phyloP scores from a whole-genome alignment of 2,329 filamentous ascomycete species.

The Aureobasidium sp. region DNA sequence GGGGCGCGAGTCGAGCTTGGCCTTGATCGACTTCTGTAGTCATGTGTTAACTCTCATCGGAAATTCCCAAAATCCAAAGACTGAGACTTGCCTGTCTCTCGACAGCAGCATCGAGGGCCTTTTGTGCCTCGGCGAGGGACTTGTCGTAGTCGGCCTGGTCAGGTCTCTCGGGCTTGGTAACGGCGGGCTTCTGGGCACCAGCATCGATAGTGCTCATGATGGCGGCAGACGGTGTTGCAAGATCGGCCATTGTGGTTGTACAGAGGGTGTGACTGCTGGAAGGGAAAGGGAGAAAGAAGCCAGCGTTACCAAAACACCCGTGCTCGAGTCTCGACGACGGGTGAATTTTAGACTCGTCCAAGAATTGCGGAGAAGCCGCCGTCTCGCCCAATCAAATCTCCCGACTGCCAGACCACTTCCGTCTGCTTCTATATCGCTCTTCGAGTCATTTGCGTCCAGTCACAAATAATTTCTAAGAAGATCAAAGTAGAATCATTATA shows the following conservation, averaged over 20 bases:
- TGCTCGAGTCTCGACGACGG: conserved; percentile 5
- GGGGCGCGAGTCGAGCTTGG: conserved; percentile 79
- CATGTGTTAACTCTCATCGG: not conserved
- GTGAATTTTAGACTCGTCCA: not conserved
- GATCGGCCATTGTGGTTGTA: conserved; percentile 22
- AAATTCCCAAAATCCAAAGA: too few relatives aligned
- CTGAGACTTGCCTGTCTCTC: conserved; percentile 51
- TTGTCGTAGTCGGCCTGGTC: conserved; percentile 80
- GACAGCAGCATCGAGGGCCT: conserved; percentile 72
- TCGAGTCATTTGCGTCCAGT: not conserved
- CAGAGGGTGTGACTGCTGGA: not conserved
- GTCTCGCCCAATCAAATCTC: not conserved
- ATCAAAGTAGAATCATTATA: too few relatives aligned
- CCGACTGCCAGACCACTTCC: not conserved
- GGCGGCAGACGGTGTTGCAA: conserved; percentile 29
- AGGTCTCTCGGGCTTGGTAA: conserved; percentile 68
- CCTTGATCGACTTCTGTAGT: conserved; percentile 69
- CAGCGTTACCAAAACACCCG: conserved; percentile 3
- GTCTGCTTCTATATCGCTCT: not conserved
- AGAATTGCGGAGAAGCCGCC: not conserved
- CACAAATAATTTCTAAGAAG: too few relatives aligned
- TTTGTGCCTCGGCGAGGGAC: conserved; percentile 70
- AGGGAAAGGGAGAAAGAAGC: conserved; percentile 1
- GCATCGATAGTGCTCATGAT: conserved; percentile 25
- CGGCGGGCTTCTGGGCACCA: conserved; percentile 25